Evolutionary conservation across 106 monocot genomes (phyloP).

Genomic region (Platanthera zijinensis): DNA sequence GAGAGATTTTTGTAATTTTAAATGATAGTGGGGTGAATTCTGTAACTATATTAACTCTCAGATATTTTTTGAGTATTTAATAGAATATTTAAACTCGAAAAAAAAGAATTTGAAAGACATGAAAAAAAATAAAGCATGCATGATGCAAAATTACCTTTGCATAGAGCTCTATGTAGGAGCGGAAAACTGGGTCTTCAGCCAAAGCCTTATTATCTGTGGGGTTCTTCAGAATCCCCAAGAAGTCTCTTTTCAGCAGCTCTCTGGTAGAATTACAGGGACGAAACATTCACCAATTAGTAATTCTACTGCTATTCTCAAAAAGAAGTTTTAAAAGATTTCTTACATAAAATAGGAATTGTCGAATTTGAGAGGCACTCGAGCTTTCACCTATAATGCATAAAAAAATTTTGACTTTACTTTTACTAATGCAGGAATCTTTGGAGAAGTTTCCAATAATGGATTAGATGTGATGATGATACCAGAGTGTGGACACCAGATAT

Average conservation of each 20-base stretch:
- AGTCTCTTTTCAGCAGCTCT: slow-evolving; percentile 66
- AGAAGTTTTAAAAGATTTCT: slow-evolving; percentile 2
- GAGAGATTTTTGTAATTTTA: neutral
- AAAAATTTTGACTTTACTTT: neutral
- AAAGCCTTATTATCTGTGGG: slow-evolving; percentile 84
- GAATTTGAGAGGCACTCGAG: slow-evolving; percentile 72
- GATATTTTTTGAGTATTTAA: neutral
- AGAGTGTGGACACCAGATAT: slow-evolving; percentile 66
- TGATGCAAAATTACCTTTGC: slow-evolving; percentile 49
- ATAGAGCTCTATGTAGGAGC: slow-evolving; percentile 76
- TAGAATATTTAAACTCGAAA: neutral
- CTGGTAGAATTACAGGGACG: slow-evolving; percentile 19
- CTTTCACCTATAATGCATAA: slow-evolving; percentile 44
- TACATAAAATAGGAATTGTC: slow-evolving; percentile 96
- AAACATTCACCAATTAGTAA: neutral
- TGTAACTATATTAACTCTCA: neutral
- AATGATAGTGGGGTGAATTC: neutral
- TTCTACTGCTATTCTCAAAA: neutral
- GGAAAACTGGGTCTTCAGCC: slow-evolving; percentile 58
- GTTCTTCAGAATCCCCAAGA: slow-evolving; percentile 76
- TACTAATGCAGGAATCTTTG: neutral
- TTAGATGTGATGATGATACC: slow-evolving; percentile 20
- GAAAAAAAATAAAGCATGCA: neutral
- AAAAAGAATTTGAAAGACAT: neutral
- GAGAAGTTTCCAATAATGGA: neutral